phyloP scores from a whole-genome alignment of 2,329 filamentous ascomycete genomes.

The Talaromyces sp. region DNA sequence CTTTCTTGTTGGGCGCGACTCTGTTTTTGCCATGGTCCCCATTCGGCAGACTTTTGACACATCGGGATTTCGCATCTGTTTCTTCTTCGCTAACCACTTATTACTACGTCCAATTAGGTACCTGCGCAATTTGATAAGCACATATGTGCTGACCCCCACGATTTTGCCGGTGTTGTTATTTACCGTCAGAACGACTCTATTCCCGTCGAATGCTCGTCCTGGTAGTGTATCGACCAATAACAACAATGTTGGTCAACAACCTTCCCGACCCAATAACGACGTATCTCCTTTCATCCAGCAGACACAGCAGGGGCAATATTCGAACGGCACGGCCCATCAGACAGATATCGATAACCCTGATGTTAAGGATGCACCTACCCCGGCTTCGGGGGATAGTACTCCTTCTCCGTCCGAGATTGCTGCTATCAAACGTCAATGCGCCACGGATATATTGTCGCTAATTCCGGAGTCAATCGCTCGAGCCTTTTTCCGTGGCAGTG shows the following conservation, averaged over 20 bases:
- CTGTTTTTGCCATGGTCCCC: not conserved
- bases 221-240: constrained; percentile 44
- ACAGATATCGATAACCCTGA: constrained; percentile 2
- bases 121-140: constrained; percentile 52
- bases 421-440: constrained; percentile 43
- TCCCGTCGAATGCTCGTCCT: constrained; percentile 78
- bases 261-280: constrained; percentile 19
- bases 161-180: constrained; percentile 61
- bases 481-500: constrained; percentile 43
- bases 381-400: not conserved
- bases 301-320: constrained; percentile 8
- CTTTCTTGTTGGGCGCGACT: not conserved
- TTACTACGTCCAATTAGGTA: constrained; percentile 35
- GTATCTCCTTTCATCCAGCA: constrained; percentile 25
- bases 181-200: constrained; percentile 71
- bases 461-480: constrained; percentile 44
- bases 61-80: constrained; percentile 1
- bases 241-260: constrained; percentile 25
- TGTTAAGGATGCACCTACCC: constrained; percentile 4
- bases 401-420: constrained; percentile 15
- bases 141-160: constrained; percentile 62
- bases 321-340: not conserved
- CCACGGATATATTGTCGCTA: constrained; percentile 42
- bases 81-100: constrained; percentile 4
- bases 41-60: constrained; percentile 1